Conservation (phyloP, 805 yeast species). For the Candida silvatica region DNA sequence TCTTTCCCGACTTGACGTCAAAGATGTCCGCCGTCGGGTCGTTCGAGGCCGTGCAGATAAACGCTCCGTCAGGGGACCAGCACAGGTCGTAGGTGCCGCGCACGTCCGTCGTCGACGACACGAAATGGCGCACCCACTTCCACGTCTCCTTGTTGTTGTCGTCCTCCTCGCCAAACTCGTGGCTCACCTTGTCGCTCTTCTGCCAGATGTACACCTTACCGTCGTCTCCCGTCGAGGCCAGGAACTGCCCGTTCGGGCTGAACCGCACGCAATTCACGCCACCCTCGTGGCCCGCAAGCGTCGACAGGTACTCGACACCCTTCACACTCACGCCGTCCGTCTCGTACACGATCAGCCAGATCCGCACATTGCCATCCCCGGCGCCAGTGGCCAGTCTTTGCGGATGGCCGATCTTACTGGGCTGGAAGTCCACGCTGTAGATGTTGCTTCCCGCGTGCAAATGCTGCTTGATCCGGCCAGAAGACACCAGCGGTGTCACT, state of each 20-base stretch:
- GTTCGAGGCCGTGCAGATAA: conserved; percentile 83
- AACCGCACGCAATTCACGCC: conserved; percentile 91
- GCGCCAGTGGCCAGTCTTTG: conserved; percentile 80
- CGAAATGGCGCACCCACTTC: conserved; percentile 52
- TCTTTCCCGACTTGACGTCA: conserved; percentile 45
- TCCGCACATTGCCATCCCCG: conserved; percentile 84
- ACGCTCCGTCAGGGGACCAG: conserved; percentile 84
- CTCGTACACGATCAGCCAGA: conserved; percentile 23
- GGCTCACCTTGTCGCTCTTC: conserved; percentile 40
- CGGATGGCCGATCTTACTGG: conserved; percentile 21
- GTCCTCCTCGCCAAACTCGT: conserved; percentile 51
- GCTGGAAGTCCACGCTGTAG: conserved; percentile 62
- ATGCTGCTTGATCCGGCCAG: too few species aligned
- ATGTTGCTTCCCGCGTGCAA: too few species aligned
- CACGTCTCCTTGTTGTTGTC: conserved; percentile 67
- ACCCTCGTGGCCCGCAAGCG: conserved; percentile 82
- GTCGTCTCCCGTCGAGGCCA: conserved; percentile 95
- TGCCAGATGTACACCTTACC: conserved; percentile 84
- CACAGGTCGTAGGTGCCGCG: conserved; percentile 73
- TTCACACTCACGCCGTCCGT: conserved; percentile 16
- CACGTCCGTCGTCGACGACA: conserved; percentile 60
- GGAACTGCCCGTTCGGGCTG: conserved; percentile 53
- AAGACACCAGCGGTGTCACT: too few species aligned
- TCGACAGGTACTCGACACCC: conserved; percentile 66
- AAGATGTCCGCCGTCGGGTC: conserved; percentile 76